A percentile compares a stretch with the other conserved stretches of the same genome.
Evolutionary conservation across 1,139 yeast genomes (phyloP).

Genomic region (Pichia terricola): DNA sequence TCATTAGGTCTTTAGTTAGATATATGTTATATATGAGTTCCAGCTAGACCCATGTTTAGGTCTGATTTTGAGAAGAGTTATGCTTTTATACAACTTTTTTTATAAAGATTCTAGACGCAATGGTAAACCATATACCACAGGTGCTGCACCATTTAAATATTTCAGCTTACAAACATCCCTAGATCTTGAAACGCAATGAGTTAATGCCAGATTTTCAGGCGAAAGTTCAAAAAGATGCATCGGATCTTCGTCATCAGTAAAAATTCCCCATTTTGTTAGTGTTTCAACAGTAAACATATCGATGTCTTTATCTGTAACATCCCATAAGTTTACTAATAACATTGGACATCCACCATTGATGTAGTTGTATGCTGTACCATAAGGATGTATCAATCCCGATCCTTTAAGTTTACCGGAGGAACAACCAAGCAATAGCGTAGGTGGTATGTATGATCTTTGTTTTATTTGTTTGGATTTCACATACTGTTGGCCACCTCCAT

Average conservation of each 20-base stretch:
- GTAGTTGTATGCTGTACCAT: slow-evolving; percentile 72
- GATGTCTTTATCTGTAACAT: slow-evolving; percentile 92
- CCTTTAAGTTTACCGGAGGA: slow-evolving; percentile 67
- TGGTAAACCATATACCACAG: slow-evolving; percentile 72
- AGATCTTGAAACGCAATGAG: slow-evolving; percentile 47
- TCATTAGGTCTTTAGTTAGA: no score
- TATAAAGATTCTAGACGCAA: background rate
- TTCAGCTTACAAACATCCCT: slow-evolving; percentile 55
- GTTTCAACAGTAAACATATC: slow-evolving; percentile 62
- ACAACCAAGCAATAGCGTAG: slow-evolving; percentile 80
- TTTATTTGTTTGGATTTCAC: slow-evolving; percentile 44
- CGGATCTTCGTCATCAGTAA: slow-evolving; percentile 20
- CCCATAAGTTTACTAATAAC: slow-evolving; percentile 87
- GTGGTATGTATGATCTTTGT: slow-evolving; percentile 40
- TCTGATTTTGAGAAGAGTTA: no score
- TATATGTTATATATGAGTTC: no score
- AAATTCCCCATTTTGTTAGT: slow-evolving; percentile 55
- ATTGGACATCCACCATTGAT: slow-evolving; percentile 73
- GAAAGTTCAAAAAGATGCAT: slow-evolving; percentile 8
- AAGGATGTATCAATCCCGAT: slow-evolving; percentile 58
- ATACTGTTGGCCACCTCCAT: slow-evolving; percentile 91
- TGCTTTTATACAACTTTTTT: no score
- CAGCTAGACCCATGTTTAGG: no score
- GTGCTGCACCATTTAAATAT: slow-evolving; percentile 74
- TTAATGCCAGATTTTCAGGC: slow-evolving; percentile 24